These are phyloP conservation scores for Reticulascus tulasneorum DNA, from an alignment of 2,329 filamentous ascomycete genomes.

Conservation along the genomic window DNA sequence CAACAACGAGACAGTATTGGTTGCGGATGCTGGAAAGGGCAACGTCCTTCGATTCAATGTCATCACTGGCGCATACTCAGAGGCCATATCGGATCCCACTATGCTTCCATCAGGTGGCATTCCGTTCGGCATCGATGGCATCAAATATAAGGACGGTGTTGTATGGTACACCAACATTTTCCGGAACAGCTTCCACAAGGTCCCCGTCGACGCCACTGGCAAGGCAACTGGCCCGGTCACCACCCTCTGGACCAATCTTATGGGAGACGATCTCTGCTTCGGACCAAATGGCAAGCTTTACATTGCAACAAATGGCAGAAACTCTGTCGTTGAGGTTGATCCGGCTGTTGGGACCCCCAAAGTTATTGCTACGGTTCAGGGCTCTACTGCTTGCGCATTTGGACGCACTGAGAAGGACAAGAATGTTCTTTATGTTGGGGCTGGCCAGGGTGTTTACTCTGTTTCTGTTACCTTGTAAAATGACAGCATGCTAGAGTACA, in stretches of 20 bases:
- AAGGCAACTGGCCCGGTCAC: neutral
- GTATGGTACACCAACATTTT: slow-evolving; percentile 32
- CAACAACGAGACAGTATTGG: neutral
- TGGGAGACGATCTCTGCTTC: slow-evolving; percentile 3
- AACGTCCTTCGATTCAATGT: neutral
- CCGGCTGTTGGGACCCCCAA: neutral
- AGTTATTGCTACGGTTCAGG: slow-evolving; percentile 1
- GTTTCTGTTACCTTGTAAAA: too few relatives aligned
- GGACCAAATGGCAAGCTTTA: slow-evolving; percentile 2
- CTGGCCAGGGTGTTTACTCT: slow-evolving; percentile 1
- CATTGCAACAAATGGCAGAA: slow-evolving; percentile 1
- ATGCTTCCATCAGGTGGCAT: slow-evolving; percentile 3
- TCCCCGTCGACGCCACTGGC: slow-evolving; percentile 13
- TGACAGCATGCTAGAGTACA: too few relatives aligned
- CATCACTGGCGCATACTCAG: neutral
- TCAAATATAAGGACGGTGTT: slow-evolving; percentile 23
- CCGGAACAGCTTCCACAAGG: slow-evolving; percentile 28
- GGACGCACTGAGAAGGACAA: neutral
- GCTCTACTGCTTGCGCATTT: neutral
- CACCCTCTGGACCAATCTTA: slow-evolving; percentile 1
- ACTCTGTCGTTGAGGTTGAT: slow-evolving; percentile 1
- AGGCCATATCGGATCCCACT: slow-evolving; percentile 1
- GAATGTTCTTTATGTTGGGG: slow-evolving; percentile 1
- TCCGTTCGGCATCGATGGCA: slow-evolving; percentile 19
- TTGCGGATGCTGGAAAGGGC: neutral